These are phyloP conservation scores for Brassica nigra DNA, from an alignment of 345 rosid species.

Conservation along the genomic window DNA sequence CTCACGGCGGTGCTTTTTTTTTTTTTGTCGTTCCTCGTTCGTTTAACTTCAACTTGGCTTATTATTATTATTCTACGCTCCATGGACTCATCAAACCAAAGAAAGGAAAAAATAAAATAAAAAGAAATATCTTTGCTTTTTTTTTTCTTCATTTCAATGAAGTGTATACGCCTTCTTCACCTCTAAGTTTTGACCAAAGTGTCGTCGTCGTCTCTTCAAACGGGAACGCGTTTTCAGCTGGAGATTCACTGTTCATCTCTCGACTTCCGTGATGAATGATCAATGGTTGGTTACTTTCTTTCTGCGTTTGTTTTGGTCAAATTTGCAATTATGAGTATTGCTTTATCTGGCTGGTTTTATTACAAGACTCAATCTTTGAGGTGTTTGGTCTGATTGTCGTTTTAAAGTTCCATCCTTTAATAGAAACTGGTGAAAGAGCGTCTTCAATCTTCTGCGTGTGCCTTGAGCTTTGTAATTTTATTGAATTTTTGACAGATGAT, in stretches of 20 bases:
- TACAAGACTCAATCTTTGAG: neutral
- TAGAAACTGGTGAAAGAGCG: neutral
- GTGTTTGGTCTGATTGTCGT: neutral
- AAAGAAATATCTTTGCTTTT: neutral
- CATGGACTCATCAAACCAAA: slow-evolving; percentile 3
- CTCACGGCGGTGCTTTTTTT: slow-evolving; percentile 5
- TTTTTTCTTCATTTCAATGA: neutral
- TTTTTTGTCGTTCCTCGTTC: slow-evolving; percentile 27
- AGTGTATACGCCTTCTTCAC: slow-evolving; percentile 36
- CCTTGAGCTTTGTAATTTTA: neutral
- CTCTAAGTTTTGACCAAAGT: slow-evolving; percentile 41
- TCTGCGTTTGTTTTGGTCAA: neutral
- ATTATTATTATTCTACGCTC: slow-evolving; percentile 16
- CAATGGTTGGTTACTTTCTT: neutral
- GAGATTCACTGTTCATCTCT: slow-evolving; percentile 16
- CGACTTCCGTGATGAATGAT: neutral
- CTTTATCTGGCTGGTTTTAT: neutral
- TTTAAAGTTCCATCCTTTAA: slow-evolving; percentile 14
- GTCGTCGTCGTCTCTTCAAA: neutral
- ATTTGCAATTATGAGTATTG: neutral
- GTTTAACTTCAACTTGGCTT: slow-evolving; percentile 29
- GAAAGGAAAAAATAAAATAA: neutral
- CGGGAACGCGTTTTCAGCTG: slow-evolving; percentile 1
- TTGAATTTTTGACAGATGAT: slow-evolving; percentile 42
- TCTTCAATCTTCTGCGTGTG: neutral